A percentile compares a stretch with the other conserved stretches of the same genome.
Evolutionary conservation across 169 alveolate species (phyloP).

Genomic region (Plasmodium gonderi): DNA sequence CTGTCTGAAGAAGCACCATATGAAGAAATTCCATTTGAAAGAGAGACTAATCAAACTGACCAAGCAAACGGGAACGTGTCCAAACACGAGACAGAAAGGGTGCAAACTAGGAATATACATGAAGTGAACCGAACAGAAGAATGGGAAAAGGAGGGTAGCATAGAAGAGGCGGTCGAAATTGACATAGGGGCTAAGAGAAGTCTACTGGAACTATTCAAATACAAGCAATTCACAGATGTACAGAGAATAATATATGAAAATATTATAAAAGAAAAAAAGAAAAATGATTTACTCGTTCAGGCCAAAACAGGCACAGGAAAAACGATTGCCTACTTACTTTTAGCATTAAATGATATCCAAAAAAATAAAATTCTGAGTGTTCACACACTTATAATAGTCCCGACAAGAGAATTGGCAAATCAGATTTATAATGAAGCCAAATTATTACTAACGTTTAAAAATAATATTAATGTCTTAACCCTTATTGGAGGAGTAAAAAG

Average conservation of each 20-base stretch:
- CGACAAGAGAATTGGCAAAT: conserved; percentile 95
- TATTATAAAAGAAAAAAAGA: conserved; percentile 48
- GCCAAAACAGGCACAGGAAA: conserved; percentile 97
- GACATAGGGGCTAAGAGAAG: conserved; percentile 58
- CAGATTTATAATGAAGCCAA: conserved; percentile 91
- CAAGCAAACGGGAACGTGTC: neutral
- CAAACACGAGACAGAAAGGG: neutral
- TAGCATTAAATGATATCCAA: conserved; percentile 91
- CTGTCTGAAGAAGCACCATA: conserved; percentile 11
- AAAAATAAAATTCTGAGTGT: conserved; percentile 87
- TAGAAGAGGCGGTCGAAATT: conserved; percentile 40
- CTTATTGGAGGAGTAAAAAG: conserved; percentile 94
- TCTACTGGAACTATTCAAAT: conserved; percentile 51
- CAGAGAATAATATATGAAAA: conserved; percentile 66
- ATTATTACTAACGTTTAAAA: conserved; percentile 90
- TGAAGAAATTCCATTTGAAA: neutral
- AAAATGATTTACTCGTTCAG: conserved; percentile 89
- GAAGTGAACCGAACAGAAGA: neutral
- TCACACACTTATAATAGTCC: conserved; percentile 93
- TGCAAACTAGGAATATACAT: neutral
- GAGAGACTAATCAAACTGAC: neutral
- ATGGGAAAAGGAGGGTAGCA: neutral
- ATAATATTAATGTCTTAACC: conserved; percentile 92
- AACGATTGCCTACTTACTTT: conserved; percentile 92
- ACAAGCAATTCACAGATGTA: conserved; percentile 72